Percentiles rank a stretch among this genome's conserved stretches.
phyloP scores from a whole-genome alignment of 805 yeast species.

The Soucietia sequanensis region DNA sequence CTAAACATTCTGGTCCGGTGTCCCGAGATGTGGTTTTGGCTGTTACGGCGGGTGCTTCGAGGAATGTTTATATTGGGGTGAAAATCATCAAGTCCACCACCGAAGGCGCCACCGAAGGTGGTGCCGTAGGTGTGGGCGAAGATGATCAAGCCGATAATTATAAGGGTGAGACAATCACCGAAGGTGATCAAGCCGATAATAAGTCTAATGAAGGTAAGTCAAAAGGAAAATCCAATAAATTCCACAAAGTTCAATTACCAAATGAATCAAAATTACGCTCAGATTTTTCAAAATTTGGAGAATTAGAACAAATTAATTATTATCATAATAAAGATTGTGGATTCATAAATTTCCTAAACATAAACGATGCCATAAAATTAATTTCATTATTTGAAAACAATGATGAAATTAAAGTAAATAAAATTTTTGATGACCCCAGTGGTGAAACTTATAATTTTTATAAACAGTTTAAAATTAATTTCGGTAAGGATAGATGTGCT shows the following conservation, averaged over 20 bases:
- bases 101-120: no score
- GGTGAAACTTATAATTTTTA: conserved; percentile 43
- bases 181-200: no score
- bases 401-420: conserved; percentile 27
- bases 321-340: conserved; percentile 71
- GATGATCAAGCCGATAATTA: conserved; percentile 13
- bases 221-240: neutral
- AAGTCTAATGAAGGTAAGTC: conserved; percentile 18
- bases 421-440: conserved; percentile 29
- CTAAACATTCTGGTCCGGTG: conserved; percentile 63
- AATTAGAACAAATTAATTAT: conserved; percentile 72
- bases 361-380: conserved; percentile 59
- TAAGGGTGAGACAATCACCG: conserved; percentile 16
- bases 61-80: conserved; percentile 74
- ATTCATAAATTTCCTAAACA: conserved; percentile 68
- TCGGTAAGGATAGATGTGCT: conserved; percentile 81
- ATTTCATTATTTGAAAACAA: conserved; percentile 54
- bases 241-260: conserved; percentile 23
- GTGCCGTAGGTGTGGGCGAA: conserved; percentile 11
- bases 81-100: conserved; percentile 34
- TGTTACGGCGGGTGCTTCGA: conserved; percentile 70
- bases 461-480: conserved; percentile 54
- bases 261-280: conserved; percentile 48
- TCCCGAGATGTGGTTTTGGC: conserved; percentile 56
- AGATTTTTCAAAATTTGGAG: conserved; percentile 68